These are phyloP conservation scores for Stellera chamaejasme DNA, from an alignment of 345 rosid genomes.

Conservation along the genomic window DNA sequence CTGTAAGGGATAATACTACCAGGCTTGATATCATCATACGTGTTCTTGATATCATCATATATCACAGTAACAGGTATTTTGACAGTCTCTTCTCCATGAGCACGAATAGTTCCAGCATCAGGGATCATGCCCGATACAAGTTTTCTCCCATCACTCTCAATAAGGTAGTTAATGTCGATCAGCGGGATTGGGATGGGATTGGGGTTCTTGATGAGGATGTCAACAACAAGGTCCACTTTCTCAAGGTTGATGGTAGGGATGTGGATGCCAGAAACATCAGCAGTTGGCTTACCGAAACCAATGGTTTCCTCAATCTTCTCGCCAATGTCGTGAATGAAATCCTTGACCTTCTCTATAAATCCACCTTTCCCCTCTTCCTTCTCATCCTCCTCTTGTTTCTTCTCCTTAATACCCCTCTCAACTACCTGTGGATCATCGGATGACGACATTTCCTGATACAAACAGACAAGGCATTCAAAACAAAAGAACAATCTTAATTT, in stretches of 20 bases:
- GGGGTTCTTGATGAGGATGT: conserved; percentile 88
- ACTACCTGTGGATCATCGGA: conserved; percentile 50
- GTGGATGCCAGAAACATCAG: conserved; percentile 75
- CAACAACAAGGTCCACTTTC: conserved; percentile 72
- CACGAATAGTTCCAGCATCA: conserved; percentile 80
- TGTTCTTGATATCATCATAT: conserved; percentile 72
- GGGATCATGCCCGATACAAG: conserved; percentile 86
- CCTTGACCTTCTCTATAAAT: conserved; percentile 88
- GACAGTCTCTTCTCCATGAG: conserved; percentile 93
- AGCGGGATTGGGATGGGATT: conserved; percentile 91
- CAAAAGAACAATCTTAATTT: too few relatives aligned
- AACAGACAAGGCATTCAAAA: background rate
- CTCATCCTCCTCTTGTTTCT: conserved; percentile 29
- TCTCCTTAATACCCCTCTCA: conserved; percentile 42
- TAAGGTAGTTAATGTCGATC: conserved; percentile 66
- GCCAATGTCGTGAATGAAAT: conserved; percentile 80
- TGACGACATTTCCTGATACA: conserved; percentile 52
- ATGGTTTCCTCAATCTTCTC: conserved; percentile 87
- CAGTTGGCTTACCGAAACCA: conserved; percentile 96
- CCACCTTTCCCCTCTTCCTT: conserved; percentile 68
- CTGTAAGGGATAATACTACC: conserved; percentile 87
- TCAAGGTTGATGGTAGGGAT: conserved; percentile 76
- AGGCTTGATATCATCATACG: conserved; percentile 73
- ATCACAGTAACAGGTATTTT: conserved; percentile 79
- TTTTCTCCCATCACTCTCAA: conserved; percentile 92